Percentiles rank a stretch among this genome's conserved stretches.
phyloP scores from a whole-genome alignment of 1,284 basidiomycete genomes.

The Porogramme epimiltina region DNA sequence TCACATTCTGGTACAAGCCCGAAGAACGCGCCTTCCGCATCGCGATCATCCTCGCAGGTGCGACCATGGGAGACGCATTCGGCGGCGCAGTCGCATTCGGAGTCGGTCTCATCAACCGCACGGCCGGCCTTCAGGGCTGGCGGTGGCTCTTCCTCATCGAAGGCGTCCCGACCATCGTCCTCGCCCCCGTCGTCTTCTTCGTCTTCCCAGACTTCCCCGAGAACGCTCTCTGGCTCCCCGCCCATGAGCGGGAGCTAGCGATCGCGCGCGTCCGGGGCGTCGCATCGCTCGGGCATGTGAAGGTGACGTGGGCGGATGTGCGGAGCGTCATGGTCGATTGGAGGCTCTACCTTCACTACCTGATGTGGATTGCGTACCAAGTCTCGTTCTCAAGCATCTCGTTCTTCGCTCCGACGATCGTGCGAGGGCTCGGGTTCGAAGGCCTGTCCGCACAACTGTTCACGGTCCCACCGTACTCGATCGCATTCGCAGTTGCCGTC shows the following conservation, averaged over 20 bases:
- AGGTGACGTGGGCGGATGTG: constrained; percentile 31
- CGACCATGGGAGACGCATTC: constrained; percentile 45
- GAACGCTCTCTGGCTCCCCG: constrained; percentile 40
- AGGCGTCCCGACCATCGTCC: constrained; percentile 42
- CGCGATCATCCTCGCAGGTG: constrained; percentile 40
- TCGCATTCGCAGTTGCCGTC: constrained; percentile 36
- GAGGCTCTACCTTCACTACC: constrained; percentile 36
- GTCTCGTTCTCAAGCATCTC: constrained; percentile 39
- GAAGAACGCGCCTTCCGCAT: constrained; percentile 41
- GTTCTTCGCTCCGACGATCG: constrained; percentile 39
- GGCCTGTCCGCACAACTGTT: constrained; percentile 52
- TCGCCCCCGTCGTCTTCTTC: constrained; percentile 39
- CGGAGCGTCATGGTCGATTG: constrained; percentile 32
- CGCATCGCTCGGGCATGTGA: constrained; percentile 30
- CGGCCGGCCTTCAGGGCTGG: constrained; percentile 36
- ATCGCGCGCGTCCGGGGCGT: constrained; percentile 29
- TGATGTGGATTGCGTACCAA: constrained; percentile 34
- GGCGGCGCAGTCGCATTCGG: constrained; percentile 44
- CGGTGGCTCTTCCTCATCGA: constrained; percentile 50
- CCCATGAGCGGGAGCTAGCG: constrained; percentile 35
- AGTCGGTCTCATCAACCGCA: constrained; percentile 35
- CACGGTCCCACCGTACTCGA: constrained; percentile 54
- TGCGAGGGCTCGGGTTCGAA: constrained; percentile 46
- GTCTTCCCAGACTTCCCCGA: constrained; percentile 48
- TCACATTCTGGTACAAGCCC: constrained; percentile 45